These are phyloP conservation scores for Cryptococcus deneoformans DNA, from an alignment of 1,284 basidiomycete genomes.

Conservation along the genomic window DNA sequence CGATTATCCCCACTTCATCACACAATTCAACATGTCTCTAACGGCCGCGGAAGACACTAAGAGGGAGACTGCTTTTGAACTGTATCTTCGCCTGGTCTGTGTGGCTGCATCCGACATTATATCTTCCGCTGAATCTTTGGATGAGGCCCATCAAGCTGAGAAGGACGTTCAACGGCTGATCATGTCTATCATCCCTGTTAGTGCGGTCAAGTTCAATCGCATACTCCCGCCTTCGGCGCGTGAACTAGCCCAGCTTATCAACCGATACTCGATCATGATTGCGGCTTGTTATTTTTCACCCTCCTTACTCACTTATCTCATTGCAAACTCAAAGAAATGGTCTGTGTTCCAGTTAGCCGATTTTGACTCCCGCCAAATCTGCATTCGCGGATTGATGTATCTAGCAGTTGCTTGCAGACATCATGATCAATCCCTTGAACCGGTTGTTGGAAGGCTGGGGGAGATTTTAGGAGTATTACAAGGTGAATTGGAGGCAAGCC, in stretches of 20 bases:
- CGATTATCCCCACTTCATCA: slow-evolving; percentile 77
- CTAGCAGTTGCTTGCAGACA: slow-evolving; percentile 66
- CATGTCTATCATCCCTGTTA: slow-evolving; percentile 72
- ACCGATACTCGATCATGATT: slow-evolving; percentile 76
- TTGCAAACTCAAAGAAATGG: slow-evolving; percentile 52
- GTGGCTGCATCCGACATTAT: slow-evolving; percentile 49
- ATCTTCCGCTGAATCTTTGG: slow-evolving; percentile 27
- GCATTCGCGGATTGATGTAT: slow-evolving; percentile 75
- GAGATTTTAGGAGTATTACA: slow-evolving; percentile 62
- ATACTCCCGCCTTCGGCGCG: slow-evolving; percentile 56
- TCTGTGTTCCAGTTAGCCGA: slow-evolving; percentile 63
- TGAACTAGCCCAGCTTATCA: slow-evolving; percentile 77
- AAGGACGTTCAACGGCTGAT: slow-evolving; percentile 68
- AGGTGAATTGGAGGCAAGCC: slow-evolving; percentile 54
- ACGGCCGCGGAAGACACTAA: slow-evolving; percentile 56
- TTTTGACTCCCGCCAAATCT: slow-evolving; percentile 64
- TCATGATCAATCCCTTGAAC: slow-evolving; percentile 57
- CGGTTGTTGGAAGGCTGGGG: slow-evolving; percentile 64
- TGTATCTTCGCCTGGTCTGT: slow-evolving; percentile 63
- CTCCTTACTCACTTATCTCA: slow-evolving; percentile 54
- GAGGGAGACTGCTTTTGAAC: slow-evolving; percentile 68
- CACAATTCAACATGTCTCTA: slow-evolving; percentile 58
- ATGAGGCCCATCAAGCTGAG: slow-evolving; percentile 49
- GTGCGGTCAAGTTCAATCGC: slow-evolving; percentile 60
- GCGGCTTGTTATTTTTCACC: slow-evolving; percentile 74